Base-by-base conservation (phyloP, 176 grass and related monocot genomes). In the Raddia distichophylla region DNA sequence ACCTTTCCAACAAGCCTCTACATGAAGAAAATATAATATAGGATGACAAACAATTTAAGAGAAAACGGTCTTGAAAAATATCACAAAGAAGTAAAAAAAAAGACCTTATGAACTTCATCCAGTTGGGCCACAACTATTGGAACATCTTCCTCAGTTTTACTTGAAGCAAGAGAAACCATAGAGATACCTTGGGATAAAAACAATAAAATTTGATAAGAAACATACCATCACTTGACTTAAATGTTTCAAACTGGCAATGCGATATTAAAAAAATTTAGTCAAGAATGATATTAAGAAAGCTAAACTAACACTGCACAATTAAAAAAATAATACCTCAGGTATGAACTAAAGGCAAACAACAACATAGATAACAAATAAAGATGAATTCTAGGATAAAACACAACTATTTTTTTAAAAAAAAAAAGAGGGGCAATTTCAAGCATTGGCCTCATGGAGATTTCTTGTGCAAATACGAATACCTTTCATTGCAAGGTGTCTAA, bases 51-150 rank as follows among this genome's bases (percentile, higher is more conserved):
- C 15, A 90, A 18, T 11, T 15, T 17, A 61, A 6, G 34, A 74
- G 5, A 78, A 62, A 27, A n/a, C 33, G 42, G 16, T 57, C 2
- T 52, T 60, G 55, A 57, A 11, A 65, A 59, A 77, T 33, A 67
- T 73, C 68, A 62, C 16, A 55, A 3, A 16, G 46, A 75, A 85
- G n/a, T 55, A 55, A 49, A 82, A 57, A 60, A 60, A 80, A 20
- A 71, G 79, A 97, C 95, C 92, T 98, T 89, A 83, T 89, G 80
- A 83, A 94, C 46, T 61, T 94, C 90, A 69, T 94, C 88, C 71
- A 94, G 65, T 32, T 78, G 77, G 61, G 44, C 6, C 71, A 83
- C 64, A 62, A 86, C 74, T 65, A 79, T 79, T 69, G 79, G 80
- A 37, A 79, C 83, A 81, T 91, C 90, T 85, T 91, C 82, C 55